These are phyloP conservation scores for Colletotrichum noveboracense DNA, from an alignment of 2,329 filamentous ascomycete genomes.

Conservation along the genomic window DNA sequence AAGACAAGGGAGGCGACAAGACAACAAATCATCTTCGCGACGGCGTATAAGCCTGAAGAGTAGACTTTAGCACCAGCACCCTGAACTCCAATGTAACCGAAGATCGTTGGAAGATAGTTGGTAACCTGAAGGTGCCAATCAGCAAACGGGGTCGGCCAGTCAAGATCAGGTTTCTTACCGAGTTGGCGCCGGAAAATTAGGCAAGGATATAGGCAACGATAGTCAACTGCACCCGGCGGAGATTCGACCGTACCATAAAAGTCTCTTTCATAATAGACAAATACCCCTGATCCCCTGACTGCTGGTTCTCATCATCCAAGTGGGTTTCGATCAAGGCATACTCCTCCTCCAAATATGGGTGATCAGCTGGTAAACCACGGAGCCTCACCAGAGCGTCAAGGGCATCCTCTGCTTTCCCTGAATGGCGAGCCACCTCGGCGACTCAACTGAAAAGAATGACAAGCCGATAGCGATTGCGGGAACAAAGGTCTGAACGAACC, in stretches of 20 bases:
- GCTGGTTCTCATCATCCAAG: conserved; percentile 8
- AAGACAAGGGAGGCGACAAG: conserved; percentile 48
- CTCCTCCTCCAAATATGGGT: conserved; percentile 30
- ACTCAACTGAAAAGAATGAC: conserved; percentile 40
- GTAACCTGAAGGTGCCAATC: background rate
- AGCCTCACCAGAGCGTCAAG: conserved; percentile 16
- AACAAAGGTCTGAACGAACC: background rate
- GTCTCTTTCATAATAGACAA: conserved; percentile 37
- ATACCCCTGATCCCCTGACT: conserved; percentile 2
- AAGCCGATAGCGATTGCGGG: conserved; percentile 3
- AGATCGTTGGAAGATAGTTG: conserved; percentile 22
- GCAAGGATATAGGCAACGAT: conserved; percentile 42
- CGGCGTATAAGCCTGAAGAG: conserved; percentile 45
- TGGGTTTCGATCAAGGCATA: conserved; percentile 31
- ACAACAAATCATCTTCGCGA: conserved; percentile 46
- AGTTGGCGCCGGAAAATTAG: conserved; percentile 48
- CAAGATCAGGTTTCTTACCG: conserved; percentile 29
- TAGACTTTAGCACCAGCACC: conserved; percentile 34
- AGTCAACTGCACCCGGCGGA: conserved; percentile 42
- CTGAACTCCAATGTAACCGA: conserved; percentile 30
- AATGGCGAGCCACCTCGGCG: conserved; percentile 40
- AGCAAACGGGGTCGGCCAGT: conserved; percentile 35
- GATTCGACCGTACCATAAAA: conserved; percentile 39
- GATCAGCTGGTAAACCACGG: conserved; percentile 29
- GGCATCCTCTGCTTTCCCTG: conserved; percentile 31